phyloP scores from a whole-genome alignment of 1,139 yeast species.

The Scheffersomyces illinoinensis region DNA sequence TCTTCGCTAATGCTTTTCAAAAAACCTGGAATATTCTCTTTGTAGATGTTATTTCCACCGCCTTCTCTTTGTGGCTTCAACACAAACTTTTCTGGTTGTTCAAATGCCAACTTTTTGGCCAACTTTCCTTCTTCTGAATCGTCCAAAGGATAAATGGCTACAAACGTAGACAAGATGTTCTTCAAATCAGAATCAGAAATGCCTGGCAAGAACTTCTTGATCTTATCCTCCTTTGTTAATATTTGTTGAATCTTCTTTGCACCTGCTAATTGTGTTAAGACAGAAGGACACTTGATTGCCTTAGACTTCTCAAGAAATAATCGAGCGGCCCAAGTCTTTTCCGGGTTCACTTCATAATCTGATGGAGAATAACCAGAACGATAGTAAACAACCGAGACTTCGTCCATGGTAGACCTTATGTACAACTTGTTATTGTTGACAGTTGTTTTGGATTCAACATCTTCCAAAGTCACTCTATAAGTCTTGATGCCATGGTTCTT shows the following conservation, averaged over 20 bases:
- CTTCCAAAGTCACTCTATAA: conserved; percentile 66
- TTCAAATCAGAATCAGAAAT: conserved; percentile 24
- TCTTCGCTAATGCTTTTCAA: conserved; percentile 58
- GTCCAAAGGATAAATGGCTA: conserved; percentile 83
- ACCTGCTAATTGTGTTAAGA: conserved; percentile 87
- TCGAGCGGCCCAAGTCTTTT: conserved; percentile 75
- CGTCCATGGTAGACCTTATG: conserved; percentile 57
- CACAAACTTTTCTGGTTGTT: conserved; percentile 69
- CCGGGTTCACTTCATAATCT: conserved; percentile 58
- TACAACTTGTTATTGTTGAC: conserved; percentile 45
- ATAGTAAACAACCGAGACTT: conserved; percentile 84
- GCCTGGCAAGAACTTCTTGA: conserved; percentile 49
- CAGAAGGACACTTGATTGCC: conserved; percentile 90
- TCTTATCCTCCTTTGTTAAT: conserved; percentile 54
- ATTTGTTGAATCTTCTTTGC: conserved; percentile 92
- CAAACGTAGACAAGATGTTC: conserved; percentile 64
- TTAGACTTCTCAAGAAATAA: conserved; percentile 65
- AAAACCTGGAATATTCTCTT: conserved; percentile 76
- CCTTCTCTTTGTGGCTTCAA: conserved; percentile 98
- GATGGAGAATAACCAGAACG: conserved; percentile 86
- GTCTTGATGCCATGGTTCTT: conserved; percentile 57
- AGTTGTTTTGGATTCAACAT: conserved; percentile 47
- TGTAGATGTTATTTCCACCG: conserved; percentile 88
- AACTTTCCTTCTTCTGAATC: conserved; percentile 58
- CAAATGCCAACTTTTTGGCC: conserved; percentile 71